Percentiles rank a stretch among this genome's conserved stretches.
These are phyloP conservation scores for Apiotrichum montevideense DNA, from an alignment of 1,284 basidiomycete species.

Conservation along the genomic window DNA sequence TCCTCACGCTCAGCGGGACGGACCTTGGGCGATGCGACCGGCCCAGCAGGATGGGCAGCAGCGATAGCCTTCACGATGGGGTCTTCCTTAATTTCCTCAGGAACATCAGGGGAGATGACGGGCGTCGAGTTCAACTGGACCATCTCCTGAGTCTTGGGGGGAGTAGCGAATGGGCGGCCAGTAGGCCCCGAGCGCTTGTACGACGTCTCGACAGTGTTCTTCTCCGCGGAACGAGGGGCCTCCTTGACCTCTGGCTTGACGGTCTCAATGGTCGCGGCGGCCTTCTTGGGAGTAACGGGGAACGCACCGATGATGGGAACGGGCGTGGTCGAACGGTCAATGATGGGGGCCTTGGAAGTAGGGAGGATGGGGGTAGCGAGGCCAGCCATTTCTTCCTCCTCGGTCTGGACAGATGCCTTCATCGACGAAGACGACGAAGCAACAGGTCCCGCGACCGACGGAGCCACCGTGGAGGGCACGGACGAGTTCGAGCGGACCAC, in stretches of 20 bases:
- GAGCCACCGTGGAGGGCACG: background rate
- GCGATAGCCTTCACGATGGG: conserved; percentile 8
- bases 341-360: background rate
- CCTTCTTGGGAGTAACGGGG: conserved; percentile 1
- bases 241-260: background rate
- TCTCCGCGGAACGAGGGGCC: background rate
- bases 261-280: background rate
- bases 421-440: background rate
- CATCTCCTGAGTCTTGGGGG: conserved; percentile 1
- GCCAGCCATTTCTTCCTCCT: conserved; percentile 9
- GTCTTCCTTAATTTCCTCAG: conserved; percentile 1
- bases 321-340: conserved; percentile 4
- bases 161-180: conserved; percentile 1
- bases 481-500: background rate
- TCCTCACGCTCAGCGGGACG: background rate
- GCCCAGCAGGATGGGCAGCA: background rate
- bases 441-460: background rate
- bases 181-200: conserved; percentile 1
- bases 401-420: conserved; percentile 7
- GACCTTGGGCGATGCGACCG: background rate
- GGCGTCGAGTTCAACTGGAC: background rate
- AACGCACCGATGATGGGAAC: conserved; percentile 6
- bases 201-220: background rate
- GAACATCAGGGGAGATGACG: background rate
- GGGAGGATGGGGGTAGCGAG: background rate